Percentiles rank a stretch among this genome's conserved stretches.
phyloP scores from a whole-genome alignment of 208 protist genomes.

The Polymyxa betae region DNA sequence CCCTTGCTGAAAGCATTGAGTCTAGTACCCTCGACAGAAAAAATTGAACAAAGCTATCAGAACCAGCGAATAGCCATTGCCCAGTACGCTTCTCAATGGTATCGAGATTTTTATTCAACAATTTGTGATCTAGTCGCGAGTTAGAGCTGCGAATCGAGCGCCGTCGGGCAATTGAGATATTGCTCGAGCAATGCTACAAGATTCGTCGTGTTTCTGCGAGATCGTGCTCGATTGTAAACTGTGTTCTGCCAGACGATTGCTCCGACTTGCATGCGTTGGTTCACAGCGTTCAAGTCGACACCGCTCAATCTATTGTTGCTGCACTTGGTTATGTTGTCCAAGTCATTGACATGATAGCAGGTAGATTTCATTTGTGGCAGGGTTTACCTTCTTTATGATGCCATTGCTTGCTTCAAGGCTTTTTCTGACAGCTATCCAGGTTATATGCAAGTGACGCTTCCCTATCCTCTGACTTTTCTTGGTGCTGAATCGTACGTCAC shows the following conservation, averaged over 20 bases:
- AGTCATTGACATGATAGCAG: neutral
- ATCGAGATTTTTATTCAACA: too few species aligned
- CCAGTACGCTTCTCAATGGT: too few species aligned
- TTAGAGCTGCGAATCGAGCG: too few species aligned
- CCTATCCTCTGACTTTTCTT: constrained; percentile 16
- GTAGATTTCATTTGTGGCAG: too few species aligned
- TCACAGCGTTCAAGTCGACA: neutral
- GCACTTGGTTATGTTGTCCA: neutral
- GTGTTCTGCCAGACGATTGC: constrained; percentile 32
- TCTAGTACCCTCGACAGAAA: too few species aligned
- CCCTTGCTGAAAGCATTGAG: too few species aligned
- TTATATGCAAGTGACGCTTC: neutral
- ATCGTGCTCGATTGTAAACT: constrained; percentile 17
- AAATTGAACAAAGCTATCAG: too few species aligned
- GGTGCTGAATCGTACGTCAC: constrained; percentile 20
- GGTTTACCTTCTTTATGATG: neutral
- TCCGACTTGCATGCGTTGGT: constrained; percentile 6
- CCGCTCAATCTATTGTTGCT: neutral
- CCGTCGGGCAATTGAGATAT: neutral
- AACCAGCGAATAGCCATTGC: too few species aligned
- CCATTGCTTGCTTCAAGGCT: neutral
- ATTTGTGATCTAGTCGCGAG: too few species aligned
- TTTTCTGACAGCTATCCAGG: neutral
- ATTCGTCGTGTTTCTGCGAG: neutral
- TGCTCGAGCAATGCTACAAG: neutral